Evolutionary conservation across 768 basidiomycete species (phyloP).

Genomic region (Russula olivacea): DNA sequence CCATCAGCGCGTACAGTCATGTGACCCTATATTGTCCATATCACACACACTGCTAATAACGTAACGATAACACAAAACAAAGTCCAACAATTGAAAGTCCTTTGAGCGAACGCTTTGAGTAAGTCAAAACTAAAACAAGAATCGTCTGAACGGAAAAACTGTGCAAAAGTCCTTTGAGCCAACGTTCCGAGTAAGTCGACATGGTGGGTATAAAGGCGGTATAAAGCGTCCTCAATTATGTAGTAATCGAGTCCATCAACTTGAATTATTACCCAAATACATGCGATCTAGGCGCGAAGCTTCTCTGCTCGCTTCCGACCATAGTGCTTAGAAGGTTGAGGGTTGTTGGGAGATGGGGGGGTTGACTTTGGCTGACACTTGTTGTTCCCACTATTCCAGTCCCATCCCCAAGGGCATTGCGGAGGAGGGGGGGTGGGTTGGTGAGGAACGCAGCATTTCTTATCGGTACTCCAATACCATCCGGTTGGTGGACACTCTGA

Average conservation of each 20-base stretch:
- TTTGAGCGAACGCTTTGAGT: no score
- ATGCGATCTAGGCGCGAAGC: constrained; percentile 31
- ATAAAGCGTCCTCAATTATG: not conserved
- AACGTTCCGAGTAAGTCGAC: not conserved
- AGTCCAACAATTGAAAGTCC: no score
- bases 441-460: constrained; percentile 50
- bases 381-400: constrained; percentile 38
- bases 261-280: not conserved
- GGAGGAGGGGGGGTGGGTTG: constrained; percentile 40
- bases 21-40: not conserved
- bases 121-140: not conserved
- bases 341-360: constrained; percentile 31
- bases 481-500: constrained; percentile 41
- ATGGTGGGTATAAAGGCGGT: not conserved
- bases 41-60: constrained; percentile 28
- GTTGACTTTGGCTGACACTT: constrained; percentile 39
- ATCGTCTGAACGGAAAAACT: not conserved
- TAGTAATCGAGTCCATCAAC: not conserved
- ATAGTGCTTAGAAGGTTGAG: constrained; percentile 34
- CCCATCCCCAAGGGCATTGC: constrained; percentile 40
- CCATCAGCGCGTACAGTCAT: constrained; percentile 10
- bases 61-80: not conserved
- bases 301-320: constrained; percentile 31
- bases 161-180: not conserved
- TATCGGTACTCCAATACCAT: constrained; percentile 45